A percentile compares a stretch with the other conserved stretches of the same genome.
Conservation (phyloP, 768 basidiomycete genomes). For the Lentinula raphanica region DNA sequence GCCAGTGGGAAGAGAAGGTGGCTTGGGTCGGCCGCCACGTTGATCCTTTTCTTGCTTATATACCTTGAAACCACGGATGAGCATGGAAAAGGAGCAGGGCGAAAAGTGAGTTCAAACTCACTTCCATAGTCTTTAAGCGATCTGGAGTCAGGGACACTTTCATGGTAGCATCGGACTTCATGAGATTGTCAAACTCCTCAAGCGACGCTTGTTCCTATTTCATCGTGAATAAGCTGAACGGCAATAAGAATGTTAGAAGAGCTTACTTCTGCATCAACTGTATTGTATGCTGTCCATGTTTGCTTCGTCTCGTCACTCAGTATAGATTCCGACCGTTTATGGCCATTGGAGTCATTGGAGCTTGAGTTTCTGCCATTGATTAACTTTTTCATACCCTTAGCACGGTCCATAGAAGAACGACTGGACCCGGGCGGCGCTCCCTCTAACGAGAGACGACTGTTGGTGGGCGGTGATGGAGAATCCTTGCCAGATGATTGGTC, state of each 20-base stretch:
- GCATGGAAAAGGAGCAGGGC: conserved; percentile 12
- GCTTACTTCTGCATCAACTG: conserved; percentile 30
- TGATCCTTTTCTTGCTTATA: conserved; percentile 72
- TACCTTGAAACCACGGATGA: conserved; percentile 33
- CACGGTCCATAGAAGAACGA: conserved; percentile 62
- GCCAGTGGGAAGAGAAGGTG: conserved; percentile 27
- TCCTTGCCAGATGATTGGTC: conserved; percentile 32
- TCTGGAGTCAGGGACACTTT: conserved; percentile 95
- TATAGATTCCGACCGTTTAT: conserved; percentile 51
- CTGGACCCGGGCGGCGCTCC: conserved; percentile 25
- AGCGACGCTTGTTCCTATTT: conserved; percentile 47
- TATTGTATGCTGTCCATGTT: conserved; percentile 24
- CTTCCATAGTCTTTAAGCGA: conserved; percentile 89
- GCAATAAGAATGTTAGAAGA: background rate
- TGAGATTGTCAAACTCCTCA: conserved; percentile 89
- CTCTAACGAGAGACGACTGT: conserved; percentile 37
- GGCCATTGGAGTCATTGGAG: conserved; percentile 40
- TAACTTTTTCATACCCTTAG: conserved; percentile 58
- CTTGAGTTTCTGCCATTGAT: conserved; percentile 32
- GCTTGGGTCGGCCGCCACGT: conserved; percentile 32
- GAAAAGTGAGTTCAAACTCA: conserved; percentile 33
- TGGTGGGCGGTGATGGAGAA: conserved; percentile 21
- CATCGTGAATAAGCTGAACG: conserved; percentile 8
- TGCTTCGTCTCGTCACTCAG: conserved; percentile 46
- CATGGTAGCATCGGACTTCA: conserved; percentile 87